These are phyloP conservation scores for Peronospora destructor DNA, from an alignment of 352 stramenopile genomes.

Conservation along the genomic window DNA sequence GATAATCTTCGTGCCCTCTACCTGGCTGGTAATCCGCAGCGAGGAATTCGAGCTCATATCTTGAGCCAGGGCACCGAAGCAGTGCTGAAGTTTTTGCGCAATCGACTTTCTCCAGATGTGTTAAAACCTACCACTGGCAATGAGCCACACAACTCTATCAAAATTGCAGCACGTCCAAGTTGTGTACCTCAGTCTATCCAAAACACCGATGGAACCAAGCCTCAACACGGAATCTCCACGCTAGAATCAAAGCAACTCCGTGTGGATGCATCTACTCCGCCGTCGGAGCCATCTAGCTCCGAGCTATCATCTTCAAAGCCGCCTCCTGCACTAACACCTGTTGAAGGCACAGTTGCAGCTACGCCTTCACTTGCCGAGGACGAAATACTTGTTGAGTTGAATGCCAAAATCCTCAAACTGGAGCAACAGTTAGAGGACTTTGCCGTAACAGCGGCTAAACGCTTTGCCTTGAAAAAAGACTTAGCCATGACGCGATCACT, in stretches of 20 bases:
- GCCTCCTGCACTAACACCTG: slow-evolving; percentile 2
- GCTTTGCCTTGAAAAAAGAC: slow-evolving; percentile 75
- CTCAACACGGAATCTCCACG: slow-evolving; percentile 5
- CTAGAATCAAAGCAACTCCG: slow-evolving; percentile 30
- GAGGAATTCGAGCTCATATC: slow-evolving; percentile 54
- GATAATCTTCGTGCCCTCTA: slow-evolving; percentile 54
- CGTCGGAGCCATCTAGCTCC: slow-evolving; percentile 9
- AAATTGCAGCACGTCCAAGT: slow-evolving; percentile 8
- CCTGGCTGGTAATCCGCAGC: slow-evolving; percentile 70
- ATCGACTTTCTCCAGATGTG: slow-evolving; percentile 37
- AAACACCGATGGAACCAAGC: slow-evolving; percentile 1
- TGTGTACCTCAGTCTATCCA: slow-evolving; percentile 21
- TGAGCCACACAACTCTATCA: slow-evolving; percentile 5
- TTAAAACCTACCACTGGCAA: slow-evolving; percentile 19
- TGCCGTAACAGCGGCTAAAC: slow-evolving; percentile 57
- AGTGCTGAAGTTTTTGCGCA: slow-evolving; percentile 66
- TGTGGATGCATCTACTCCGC: slow-evolving; percentile 20
- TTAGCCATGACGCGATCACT: slow-evolving; percentile 64
- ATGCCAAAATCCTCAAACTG: slow-evolving; percentile 39
- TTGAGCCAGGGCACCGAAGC: slow-evolving; percentile 64
- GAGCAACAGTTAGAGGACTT: slow-evolving; percentile 62
- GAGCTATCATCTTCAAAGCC: slow-evolving; percentile 7
- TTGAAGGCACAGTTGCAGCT: neutral
- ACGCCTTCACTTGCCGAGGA: slow-evolving; percentile 11
- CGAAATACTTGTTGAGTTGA: slow-evolving; percentile 28